Base-by-base conservation (phyloP, 2,329 filamentous ascomycete species). In the Cladosporium austrohemisphaericum region DNA sequence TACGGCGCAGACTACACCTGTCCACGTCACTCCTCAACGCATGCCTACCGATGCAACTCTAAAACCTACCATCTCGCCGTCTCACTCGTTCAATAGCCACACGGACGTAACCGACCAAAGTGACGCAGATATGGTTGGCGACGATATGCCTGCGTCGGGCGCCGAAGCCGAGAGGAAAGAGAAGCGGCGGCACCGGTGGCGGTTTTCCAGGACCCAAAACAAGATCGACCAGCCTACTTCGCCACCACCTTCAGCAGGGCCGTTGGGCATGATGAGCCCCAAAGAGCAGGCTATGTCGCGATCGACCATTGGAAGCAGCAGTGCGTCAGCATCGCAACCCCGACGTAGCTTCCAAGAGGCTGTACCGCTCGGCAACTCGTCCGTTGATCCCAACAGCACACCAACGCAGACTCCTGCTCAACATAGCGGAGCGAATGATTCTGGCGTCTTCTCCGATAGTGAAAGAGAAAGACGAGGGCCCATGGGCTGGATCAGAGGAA, bases 21-120 rank as follows among this genome's bases (percentile, higher is more conserved):
- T 83, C 81, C 37, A 95, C 88, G 63, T 88, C 87, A 2, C 60
- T 92, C 91, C 67, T 92, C 91, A 41, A 84, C 82, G 22, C 77
- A 85, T 29, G 92, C 90, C 61, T 62, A 48, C 77, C 67, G 70
- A 71, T 11, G 60, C 66, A 5, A 75, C 78, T 0, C 65, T 91
- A 25, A 83, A 80, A 56, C 81, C 84, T 0, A 81, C 82, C 55
- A 77, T 78, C 52, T 95, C 89, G 1, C 88, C 88, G 0, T 81
- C 86, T 1, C 81, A 84, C 2, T 95, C 90, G 0, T 75, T 90
- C 51, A 82, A 87, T 57, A 92, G 88, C 9, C 77, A 77, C 37
- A 80, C 79, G 1, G 82, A 79, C 2, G 75, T 83, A 55, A 93
- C 92, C 19, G 90, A 94, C 57, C 81, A 84, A 18, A 95, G 89